Percentiles rank a stretch among this genome's conserved stretches.
phyloP scores from a whole-genome alignment of 495 filamentous ascomycete species.

The Penicillium paradoxum region DNA sequence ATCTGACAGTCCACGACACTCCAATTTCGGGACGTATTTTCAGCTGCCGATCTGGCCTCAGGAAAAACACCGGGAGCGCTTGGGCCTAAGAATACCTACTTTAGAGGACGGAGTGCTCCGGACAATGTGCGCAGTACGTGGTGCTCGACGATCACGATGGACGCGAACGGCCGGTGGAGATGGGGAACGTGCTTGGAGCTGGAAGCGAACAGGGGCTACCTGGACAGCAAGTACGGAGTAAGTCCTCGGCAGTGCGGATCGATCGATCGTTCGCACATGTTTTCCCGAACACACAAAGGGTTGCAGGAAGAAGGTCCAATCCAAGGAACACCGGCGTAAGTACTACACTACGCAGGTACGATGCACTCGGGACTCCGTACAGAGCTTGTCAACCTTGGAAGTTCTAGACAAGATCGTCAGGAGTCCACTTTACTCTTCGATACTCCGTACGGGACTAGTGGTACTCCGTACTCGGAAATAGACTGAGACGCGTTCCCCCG shows the following conservation, averaged over 20 bases:
- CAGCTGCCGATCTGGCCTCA: background rate
- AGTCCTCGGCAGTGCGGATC: background rate
- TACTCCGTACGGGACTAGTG: slow-evolving; percentile 1
- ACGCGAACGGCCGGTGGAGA: background rate
- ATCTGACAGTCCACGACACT: background rate
- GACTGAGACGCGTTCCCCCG: background rate
- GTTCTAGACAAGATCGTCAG: slow-evolving; percentile 10
- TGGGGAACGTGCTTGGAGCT: background rate
- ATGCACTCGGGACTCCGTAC: background rate
- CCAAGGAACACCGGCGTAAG: too few species aligned
- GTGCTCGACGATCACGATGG: slow-evolving; percentile 3
- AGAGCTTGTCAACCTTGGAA: too few species aligned
- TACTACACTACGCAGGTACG: background rate
- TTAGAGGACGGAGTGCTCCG: too few species aligned
- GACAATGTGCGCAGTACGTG: too few species aligned
- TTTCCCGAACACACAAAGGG: background rate
- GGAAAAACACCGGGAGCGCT: background rate
- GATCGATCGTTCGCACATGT: background rate
- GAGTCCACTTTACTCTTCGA: slow-evolving; percentile 2
- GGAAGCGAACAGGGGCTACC: background rate
- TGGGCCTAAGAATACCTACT: background rate
- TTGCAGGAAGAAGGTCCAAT: too few species aligned
- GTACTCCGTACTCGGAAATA: background rate
- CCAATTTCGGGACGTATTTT: slow-evolving; percentile 3
- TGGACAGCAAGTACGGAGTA: too few species aligned